Evolutionary conservation across 2,329 filamentous ascomycete genomes (phyloP), one percentile per base, ranked within the genome.

Genomic region (Raffaelea ambrosiae): DNA sequence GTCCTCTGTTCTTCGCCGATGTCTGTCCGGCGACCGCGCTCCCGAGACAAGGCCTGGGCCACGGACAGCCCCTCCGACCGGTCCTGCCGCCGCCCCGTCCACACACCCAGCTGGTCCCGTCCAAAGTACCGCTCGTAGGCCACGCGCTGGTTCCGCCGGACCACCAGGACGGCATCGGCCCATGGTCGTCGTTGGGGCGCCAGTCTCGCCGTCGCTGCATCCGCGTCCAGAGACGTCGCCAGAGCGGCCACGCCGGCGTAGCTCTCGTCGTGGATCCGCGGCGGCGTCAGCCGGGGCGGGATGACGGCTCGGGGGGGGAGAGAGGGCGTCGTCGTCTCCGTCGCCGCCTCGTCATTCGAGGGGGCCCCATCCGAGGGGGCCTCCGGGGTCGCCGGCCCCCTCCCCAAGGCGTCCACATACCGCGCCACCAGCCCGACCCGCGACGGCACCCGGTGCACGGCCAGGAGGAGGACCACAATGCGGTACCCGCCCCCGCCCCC

Each of bases 201-300:
- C 21, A n/a, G 13, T 39, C 20, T 38, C 23, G 20, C 13, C 3
- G 60, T 57, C 3, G 49, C 56, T 11, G 45, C 53, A 11, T 51
- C 53, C 22, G 46, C 53, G 43, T 71, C 69, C 18, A 71, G 54
- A 48, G 66, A 68, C 22, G 46, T 50, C 2, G 68, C 68, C 3
- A 64, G 66, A 7, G 58, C 53, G 14, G 61, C 47, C 16, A 73
- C 46, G 2, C 70, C 70, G 3, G 39, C 54, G 40, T 67, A 73
- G 22, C 69, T 70, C 48, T 70, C 70, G 44, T 73, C 66, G 45
- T 74, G 71, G n/a, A 73, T 65, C 49, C 51, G 58, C 16, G 56
- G 56, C 4, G 70, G 70, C 36, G 71, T 73, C 36, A 73, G 53
- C 10, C 71, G 59, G 5, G 62, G 53, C 1, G 68, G 68, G 38